Base-by-base conservation (phyloP, 2,329 filamentous ascomycete genomes). In the Paecilomyces sp. region DNA sequence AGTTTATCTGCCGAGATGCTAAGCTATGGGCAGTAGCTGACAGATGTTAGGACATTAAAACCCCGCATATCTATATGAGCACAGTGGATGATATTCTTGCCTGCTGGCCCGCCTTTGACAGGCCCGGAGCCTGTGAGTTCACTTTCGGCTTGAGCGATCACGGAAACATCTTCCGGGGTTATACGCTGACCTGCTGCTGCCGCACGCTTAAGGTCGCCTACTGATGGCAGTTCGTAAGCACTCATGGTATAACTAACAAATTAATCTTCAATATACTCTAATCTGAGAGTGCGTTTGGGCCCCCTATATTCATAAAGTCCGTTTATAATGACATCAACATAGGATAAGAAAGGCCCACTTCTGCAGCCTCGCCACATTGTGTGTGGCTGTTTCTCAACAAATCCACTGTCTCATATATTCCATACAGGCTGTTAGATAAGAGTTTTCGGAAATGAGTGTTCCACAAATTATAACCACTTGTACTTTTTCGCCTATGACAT, bases 11-110 rank as follows among this genome's bases (percentile, higher is more conserved):
- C 47, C 65, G 62, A 64, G 71, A 72, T 0, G 67, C 68, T 22
- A 73, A 62, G 51, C 69, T 69, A 18, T 74, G 71, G 0, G 71
- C 72, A 11, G 68, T 73, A 9, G 70, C 72, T 74, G 18, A 28
- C 7, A 22, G 34, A n/a, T 30, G 51, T 47, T 13, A 54, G 8
- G 31, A 33, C 31, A 11, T 33, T 33, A 9, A 31, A 47, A 15
- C 8, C 41, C 5, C 8, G 41, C 15, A 47, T 47, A 47, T 47
- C 15, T 22, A 18, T 7, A 15, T 18, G 18, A 15, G 7, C 2
- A 24, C 9, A 53, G n/a, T 25, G 13, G 5, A n/a, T 11, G 11
- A 9, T 24, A 41, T 12, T 28, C 61, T 33, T 59, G 72, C 71
- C 71, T 41, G 70, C 70, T 61, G 71, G 67, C 54, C 71, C 72